Conservation (phyloP, 1,139 yeast genomes). For the Pichia sp. region DNA sequence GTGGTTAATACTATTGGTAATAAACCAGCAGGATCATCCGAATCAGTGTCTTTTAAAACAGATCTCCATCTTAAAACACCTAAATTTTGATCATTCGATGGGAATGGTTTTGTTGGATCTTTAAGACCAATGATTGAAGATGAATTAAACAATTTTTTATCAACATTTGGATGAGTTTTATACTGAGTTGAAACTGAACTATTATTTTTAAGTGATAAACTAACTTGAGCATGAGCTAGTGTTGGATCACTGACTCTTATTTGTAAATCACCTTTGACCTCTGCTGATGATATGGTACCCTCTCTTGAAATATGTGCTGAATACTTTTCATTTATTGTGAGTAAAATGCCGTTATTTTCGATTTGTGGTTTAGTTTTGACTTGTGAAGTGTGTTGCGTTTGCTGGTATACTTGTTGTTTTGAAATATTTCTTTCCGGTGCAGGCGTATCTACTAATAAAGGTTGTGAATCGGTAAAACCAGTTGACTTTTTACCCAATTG, state of each 20-base stretch:
- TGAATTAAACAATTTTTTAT: slow-evolving; percentile 59
- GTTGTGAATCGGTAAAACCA: slow-evolving; percentile 23
- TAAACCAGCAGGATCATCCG: slow-evolving; percentile 45
- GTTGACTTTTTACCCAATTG: slow-evolving; percentile 67
- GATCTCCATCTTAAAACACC: slow-evolving; percentile 92
- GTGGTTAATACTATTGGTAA: slow-evolving; percentile 76
- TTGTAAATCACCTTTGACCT: slow-evolving; percentile 86
- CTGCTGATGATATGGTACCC: slow-evolving; percentile 68
- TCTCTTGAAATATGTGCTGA: slow-evolving; percentile 77
- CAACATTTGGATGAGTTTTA: slow-evolving; percentile 96
- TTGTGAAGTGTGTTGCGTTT: slow-evolving; percentile 18
- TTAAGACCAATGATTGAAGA: slow-evolving; percentile 62
- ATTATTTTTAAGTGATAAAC: slow-evolving; percentile 40
- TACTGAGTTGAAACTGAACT: slow-evolving; percentile 51
- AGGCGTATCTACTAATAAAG: slow-evolving; percentile 22
- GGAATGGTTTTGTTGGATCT: slow-evolving; percentile 75
- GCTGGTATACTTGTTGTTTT: slow-evolving; percentile 14
- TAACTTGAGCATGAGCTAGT: slow-evolving; percentile 58
- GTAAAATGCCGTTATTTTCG: slow-evolving; percentile 69
- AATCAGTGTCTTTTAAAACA: slow-evolving; percentile 36
- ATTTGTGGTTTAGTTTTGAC: slow-evolving; percentile 30
- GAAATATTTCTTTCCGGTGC: slow-evolving; percentile 13
- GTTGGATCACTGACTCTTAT: slow-evolving; percentile 73
- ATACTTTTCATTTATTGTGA: slow-evolving; percentile 71
- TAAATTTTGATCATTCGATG: slow-evolving; percentile 80